phyloP scores from a whole-genome alignment of 805 yeast genomes.

The Candida gorgasii region DNA sequence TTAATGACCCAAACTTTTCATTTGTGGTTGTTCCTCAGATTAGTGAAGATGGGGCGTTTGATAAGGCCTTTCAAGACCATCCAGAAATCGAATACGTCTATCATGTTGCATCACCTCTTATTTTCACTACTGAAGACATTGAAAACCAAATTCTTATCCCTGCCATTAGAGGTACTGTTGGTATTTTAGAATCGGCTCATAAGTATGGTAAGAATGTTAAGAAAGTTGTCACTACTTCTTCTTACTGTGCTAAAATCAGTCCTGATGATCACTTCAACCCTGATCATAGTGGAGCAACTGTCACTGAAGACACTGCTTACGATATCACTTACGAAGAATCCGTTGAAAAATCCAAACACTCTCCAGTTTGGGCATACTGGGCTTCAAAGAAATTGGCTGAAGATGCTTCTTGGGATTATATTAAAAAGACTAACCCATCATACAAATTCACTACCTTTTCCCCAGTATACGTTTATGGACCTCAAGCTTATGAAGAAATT shows the following conservation, averaged over 20 bases:
- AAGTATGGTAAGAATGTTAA: constrained; percentile 42
- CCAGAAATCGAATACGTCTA: constrained; percentile 28
- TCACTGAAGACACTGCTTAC: too few species aligned
- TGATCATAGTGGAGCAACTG: too few species aligned
- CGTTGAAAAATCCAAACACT: constrained; percentile 39
- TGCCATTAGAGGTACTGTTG: constrained; percentile 31
- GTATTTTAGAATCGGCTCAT: constrained; percentile 39
- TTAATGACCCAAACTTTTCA: constrained; percentile 14
- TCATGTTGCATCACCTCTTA: constrained; percentile 34
- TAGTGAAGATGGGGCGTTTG: constrained; percentile 26
- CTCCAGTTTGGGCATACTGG: constrained; percentile 27
- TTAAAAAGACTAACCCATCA: constrained; percentile 28
- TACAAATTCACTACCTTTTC: constrained; percentile 42
- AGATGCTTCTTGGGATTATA: constrained; percentile 55
- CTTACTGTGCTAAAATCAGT: constrained; percentile 20
- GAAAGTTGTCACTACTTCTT: constrained; percentile 54
- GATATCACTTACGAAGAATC: constrained; percentile 7
- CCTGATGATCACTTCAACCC: too few species aligned
- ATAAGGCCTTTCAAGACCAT: constrained; percentile 25
- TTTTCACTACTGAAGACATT: constrained; percentile 17
- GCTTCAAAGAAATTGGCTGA: constrained; percentile 60
- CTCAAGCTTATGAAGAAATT: constrained; percentile 45
- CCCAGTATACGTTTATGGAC: constrained; percentile 52
- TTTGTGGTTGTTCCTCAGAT: constrained; percentile 28
- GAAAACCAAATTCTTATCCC: constrained; percentile 27